Percentiles rank a stretch among this genome's conserved stretches.
Conservation (phyloP, 495 filamentous ascomycete genomes). For the Aspergillus sclerotiicarbonarius region DNA sequence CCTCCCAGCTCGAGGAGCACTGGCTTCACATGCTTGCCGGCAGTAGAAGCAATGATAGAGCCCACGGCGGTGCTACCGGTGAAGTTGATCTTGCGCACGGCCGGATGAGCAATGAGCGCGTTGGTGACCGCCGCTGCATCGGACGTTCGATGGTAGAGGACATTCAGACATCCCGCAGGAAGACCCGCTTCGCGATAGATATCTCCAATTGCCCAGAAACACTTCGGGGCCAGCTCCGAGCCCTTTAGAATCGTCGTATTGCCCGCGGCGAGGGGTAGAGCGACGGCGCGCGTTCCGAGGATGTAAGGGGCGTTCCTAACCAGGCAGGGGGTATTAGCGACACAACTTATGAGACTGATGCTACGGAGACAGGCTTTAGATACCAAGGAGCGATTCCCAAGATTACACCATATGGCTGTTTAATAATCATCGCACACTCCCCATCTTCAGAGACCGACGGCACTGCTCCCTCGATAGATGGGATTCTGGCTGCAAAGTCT, state of each 20-base stretch:
- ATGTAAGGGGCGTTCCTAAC: conserved; percentile 63
- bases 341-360: no score
- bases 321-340: conserved; percentile 5
- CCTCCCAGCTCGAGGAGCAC: conserved; percentile 62
- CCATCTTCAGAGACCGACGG: conserved; percentile 55
- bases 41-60: conserved; percentile 53
- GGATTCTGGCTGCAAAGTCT: conserved; percentile 69
- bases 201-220: conserved; percentile 69
- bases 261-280: conserved; percentile 77
- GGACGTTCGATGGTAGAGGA: conserved; percentile 49
- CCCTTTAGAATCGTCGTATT: conserved; percentile 77
- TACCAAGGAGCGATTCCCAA: conserved; percentile 85
- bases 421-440: conserved; percentile 65
- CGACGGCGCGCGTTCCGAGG: conserved; percentile 62
- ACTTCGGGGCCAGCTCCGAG: conserved; percentile 72
- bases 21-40: conserved; percentile 56
- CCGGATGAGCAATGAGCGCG: conserved; percentile 54
- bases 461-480: conserved; percentile 57
- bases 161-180: conserved; percentile 56
- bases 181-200: conserved; percentile 73
- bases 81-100: conserved; percentile 62
- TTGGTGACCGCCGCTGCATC: conserved; percentile 57
- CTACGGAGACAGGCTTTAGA: conserved; percentile 1
- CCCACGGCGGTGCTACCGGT: conserved; percentile 59
- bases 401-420: conserved; percentile 79